phyloP scores from a whole-genome alignment of 2,329 filamentous ascomycete species.

The Diaporthe vexans region DNA sequence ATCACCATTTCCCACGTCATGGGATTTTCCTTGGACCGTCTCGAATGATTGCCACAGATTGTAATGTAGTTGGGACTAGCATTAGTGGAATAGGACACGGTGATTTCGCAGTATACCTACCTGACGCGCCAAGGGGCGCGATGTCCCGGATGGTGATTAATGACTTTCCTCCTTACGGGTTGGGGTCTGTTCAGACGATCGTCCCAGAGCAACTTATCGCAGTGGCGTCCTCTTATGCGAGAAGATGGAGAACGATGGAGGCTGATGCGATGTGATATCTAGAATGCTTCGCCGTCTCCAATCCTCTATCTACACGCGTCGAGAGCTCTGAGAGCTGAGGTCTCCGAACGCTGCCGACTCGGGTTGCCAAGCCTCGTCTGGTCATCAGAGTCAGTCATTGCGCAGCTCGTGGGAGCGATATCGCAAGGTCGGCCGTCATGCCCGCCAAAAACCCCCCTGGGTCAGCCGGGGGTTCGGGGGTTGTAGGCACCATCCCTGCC shows the following conservation, averaged over 20 bases:
- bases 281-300: background rate
- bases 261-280: background rate
- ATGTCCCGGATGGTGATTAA: background rate
- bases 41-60: slow-evolving; percentile 39
- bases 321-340: background rate
- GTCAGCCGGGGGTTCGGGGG: slow-evolving; percentile 36
- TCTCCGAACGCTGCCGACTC: background rate
- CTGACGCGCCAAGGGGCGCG: background rate
- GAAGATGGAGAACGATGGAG: background rate
- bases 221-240: background rate
- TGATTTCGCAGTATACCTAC: slow-evolving; percentile 5
- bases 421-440: slow-evolving; percentile 26
- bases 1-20: slow-evolving; percentile 26
- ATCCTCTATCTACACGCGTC: background rate
- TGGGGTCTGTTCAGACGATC: background rate
- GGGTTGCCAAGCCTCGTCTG: slow-evolving; percentile 13
- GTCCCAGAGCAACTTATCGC: background rate
- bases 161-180: slow-evolving; percentile 6
- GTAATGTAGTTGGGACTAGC: slow-evolving; percentile 37
- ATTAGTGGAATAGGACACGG: slow-evolving; percentile 27
- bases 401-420: slow-evolving; percentile 17
- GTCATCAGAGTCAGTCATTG: slow-evolving; percentile 21
- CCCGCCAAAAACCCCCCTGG: slow-evolving; percentile 5
- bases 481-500: slow-evolving; percentile 24
- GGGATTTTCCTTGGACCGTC: slow-evolving; percentile 35